Evolutionary conservation across 1,284 basidiomycete genomes (phyloP), one percentile per base, ranked within the genome.

Genomic region (Ustilago shanxiensis): DNA sequence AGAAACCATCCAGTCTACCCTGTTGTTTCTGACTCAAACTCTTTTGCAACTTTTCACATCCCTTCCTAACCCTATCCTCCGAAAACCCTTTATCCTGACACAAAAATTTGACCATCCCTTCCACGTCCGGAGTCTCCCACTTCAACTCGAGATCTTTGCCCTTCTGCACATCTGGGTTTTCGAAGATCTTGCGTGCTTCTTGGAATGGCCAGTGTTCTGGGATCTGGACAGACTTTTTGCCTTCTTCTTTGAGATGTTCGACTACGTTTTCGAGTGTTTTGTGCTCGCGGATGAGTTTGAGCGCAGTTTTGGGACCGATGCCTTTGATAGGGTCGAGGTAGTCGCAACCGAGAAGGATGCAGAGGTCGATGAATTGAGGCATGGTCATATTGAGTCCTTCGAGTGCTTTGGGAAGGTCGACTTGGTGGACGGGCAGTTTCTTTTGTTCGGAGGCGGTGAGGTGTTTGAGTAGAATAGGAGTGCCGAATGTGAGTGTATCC

Each of bases 371-470:
- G 85, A 99, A 99, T 93, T 85, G 92, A 65, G 92, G 91, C 95
- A 98, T 98, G 39, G 90, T 88, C 93, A 99, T 95, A 6, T 92
- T 90, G 0, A 99, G 89, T 0, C 95, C 97, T 66, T 95, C 90
- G 1, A 99, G 88, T 0, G 92, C 95, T 60, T 90, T 91, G 67
- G 92, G 87, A 2, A 99, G 91, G 77, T 91, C 90, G 71, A 99
- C 95, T 84, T 98, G 95, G 77, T 91, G 93, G 79, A 99, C 98
- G n/a, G 97, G 96, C 80, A 94, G 91, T 86, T 98, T 99, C 87
- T 97, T 95, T 28, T 95, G 95, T 86, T 99, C 97, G n/a, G 94
- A 95, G 87, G 98, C 98, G 8, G 97, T 99, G 59, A 99, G 90
- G 87, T 98, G 96, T 53, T 96, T 94, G 77, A 94, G 92, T 10